These are phyloP conservation scores for Calendula officinalis DNA, from an alignment of 129 eudicot species.

Conservation along the genomic window DNA sequence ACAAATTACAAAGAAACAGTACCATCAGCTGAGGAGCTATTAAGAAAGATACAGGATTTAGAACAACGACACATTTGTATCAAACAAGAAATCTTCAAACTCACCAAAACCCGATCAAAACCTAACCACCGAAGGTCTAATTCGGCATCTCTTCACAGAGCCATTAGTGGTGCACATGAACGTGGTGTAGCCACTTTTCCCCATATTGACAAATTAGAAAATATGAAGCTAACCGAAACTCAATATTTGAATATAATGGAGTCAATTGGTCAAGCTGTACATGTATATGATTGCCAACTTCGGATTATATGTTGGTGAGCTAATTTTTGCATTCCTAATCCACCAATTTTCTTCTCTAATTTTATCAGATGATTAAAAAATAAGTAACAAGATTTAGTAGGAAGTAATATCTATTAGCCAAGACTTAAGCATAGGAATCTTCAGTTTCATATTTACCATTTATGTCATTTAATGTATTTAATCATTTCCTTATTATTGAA, in stretches of 20 bases:
- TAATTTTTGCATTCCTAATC: background rate
- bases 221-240: conserved; percentile 47
- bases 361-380: background rate
- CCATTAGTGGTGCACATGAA: conserved; percentile 14
- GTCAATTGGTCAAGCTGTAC: conserved; percentile 78
- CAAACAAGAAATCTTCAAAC: conserved; percentile 61
- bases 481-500: background rate
- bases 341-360: background rate
- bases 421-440: no score
- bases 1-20: background rate
- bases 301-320: conserved; percentile 66
- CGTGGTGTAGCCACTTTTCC: conserved; percentile 6
- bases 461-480: no score
- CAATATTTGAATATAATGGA: conserved; percentile 70
- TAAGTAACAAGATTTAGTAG: no score
- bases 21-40: conserved; percentile 56
- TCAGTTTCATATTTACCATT: no score
- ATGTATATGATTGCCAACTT: conserved; percentile 44
- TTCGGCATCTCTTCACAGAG: background rate
- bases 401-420: no score
- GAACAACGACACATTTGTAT: conserved; percentile 56
- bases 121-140: background rate
- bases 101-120: conserved; percentile 20
- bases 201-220: no score
- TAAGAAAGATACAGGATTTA: conserved; percentile 65